Evolutionary conservation across 495 filamentous ascomycete genomes (phyloP).

Genomic region (Cenococcum geophilum): DNA sequence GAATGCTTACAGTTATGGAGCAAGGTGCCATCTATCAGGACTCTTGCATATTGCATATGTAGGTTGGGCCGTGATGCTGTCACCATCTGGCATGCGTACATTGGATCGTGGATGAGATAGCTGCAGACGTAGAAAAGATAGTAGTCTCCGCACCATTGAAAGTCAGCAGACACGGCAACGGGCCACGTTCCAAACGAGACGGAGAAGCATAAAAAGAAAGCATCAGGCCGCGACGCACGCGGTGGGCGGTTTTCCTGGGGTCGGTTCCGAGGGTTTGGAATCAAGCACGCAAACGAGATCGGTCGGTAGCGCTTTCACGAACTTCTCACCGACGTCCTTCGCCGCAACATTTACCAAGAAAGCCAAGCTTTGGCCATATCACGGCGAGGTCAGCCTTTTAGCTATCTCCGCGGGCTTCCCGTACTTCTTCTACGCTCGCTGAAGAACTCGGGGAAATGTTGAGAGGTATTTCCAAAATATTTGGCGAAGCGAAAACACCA

Average conservation of each 20-base stretch:
- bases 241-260: not conserved
- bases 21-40: not conserved
- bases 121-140: not conserved
- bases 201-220: not conserved
- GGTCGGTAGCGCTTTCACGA: not conserved
- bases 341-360: not conserved
- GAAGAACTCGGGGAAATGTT: too few relatives aligned
- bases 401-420: too few relatives aligned
- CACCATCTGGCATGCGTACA: not conserved
- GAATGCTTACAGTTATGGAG: not conserved
- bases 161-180: not conserved
- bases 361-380: too few relatives aligned
- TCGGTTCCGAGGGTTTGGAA: not conserved
- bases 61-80: not conserved
- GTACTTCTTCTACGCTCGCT: too few relatives aligned
- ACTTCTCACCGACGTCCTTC: not conserved
- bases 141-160: not conserved
- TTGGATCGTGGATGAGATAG: not conserved
- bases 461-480: too few relatives aligned
- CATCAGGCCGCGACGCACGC: not conserved
- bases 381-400: too few relatives aligned
- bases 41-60: not conserved
- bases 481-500: too few relatives aligned
- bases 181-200: not conserved
- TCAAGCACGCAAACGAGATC: not conserved